Evolutionary conservation across 2,329 filamentous ascomycete genomes (phyloP), one percentile per base, ranked within the genome.

Genomic region (Shiraia bambusicola): DNA sequence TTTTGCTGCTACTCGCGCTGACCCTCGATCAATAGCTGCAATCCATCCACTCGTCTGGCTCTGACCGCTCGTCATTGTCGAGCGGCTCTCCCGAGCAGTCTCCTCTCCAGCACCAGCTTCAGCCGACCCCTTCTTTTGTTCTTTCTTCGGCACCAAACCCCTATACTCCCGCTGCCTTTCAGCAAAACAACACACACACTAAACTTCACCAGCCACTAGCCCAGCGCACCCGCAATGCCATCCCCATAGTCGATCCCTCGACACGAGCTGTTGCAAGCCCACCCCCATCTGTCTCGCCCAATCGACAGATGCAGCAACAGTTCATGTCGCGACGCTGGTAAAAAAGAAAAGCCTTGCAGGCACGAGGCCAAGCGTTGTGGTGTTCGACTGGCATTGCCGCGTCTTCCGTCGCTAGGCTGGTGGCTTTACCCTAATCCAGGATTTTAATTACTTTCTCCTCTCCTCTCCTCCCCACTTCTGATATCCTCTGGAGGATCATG

Each of bases 221-320:
- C 49, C 88, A 91, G 52, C 88, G 93, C 57, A 83, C 86, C 44
- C 88, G 90, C 71, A 97, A 96, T 70, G 89, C 93, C 63, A 97
- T 97, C 56, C 92, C 92, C 45, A 98, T 98, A 69, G 88, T 97
- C 72, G 95, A 98, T 77, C 93, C 93, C 40, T 87, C 82, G 57
- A 96, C 92, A 42, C 90, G 93, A 64, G 83, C 90, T 63, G 86
- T 96, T 76, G 84, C 89, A 42, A 95, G 89, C 75, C 92, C 92
- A 56, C 89, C 92, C 17, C 85, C 85, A 49, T 83, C 80, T 52
- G 78, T 84, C 63, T 83, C 81, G 41, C 82, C 82, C 45, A 79
- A 75, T 65, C 77, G 81, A 55, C 81, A 83, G 74, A 76, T 79
- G 65, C 72, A 76, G 65, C 76, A 79, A 60, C 73, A 76, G 65